Conservation (phyloP, 345 rosid genomes). For the Populus simonii region DNA sequence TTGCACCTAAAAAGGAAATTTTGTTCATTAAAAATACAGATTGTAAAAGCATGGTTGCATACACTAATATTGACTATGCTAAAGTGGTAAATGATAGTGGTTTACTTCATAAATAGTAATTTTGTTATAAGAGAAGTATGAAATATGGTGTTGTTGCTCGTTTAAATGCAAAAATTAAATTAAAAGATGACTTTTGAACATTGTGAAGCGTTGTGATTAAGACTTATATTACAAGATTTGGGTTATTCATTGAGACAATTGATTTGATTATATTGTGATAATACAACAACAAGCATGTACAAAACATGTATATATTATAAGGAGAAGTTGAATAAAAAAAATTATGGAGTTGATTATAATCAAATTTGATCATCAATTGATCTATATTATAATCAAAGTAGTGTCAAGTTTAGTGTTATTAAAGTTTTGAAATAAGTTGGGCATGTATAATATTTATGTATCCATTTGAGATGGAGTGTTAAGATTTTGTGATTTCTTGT, state of each 20-base stretch:
- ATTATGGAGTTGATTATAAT: neutral
- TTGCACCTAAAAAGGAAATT: rapidly evolving
- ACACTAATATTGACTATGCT: neutral
- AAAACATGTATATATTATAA: neutral
- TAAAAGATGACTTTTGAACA: too few relatives aligned
- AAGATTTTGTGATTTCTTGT: too few relatives aligned
- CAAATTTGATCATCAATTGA: neutral
- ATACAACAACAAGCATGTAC: too few relatives aligned
- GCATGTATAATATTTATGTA: neutral
- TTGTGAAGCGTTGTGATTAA: neutral
- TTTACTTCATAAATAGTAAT: too few relatives aligned
- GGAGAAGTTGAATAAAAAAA: neutral
- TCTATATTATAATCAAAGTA: neutral
- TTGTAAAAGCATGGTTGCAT: too few relatives aligned
- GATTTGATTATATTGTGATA: too few relatives aligned
- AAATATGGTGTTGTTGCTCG: neutral
- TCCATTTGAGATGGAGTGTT: too few relatives aligned
- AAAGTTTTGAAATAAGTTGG: neutral
- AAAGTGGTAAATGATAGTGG: too few relatives aligned
- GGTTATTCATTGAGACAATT: neutral
- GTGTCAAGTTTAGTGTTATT: neutral
- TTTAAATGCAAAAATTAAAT: too few relatives aligned
- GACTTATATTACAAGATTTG: too few relatives aligned
- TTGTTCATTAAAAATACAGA: too few relatives aligned
- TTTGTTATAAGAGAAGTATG: too few relatives aligned